phyloP scores from a whole-genome alignment of 441 rosid species.

The Omphalea diandra region DNA sequence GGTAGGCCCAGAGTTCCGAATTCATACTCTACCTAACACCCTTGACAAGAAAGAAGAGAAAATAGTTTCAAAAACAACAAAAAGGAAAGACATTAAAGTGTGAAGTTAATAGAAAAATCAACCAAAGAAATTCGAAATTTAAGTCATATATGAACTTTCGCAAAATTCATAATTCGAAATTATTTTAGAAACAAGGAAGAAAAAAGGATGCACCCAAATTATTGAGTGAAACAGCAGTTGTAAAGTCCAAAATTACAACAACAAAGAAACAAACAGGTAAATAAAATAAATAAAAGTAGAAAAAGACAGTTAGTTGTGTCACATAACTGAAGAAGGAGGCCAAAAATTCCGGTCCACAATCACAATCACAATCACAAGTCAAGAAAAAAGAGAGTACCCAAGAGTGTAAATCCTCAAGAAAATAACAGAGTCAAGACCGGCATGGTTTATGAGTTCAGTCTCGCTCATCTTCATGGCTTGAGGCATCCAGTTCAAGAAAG shows the following conservation, averaged over 20 bases:
- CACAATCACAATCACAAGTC: background rate
- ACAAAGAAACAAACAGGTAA: background rate
- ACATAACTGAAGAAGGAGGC: background rate
- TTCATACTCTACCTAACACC: background rate
- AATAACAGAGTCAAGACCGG: slow-evolving; percentile 94
- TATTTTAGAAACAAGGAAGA: background rate
- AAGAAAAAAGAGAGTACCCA: slow-evolving; percentile 46
- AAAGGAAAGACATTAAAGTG: no score
- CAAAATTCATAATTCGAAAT: background rate
- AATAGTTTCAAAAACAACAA: no score
- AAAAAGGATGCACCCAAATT: no score
- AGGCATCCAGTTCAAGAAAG: slow-evolving; percentile 99
- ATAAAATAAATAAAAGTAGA: background rate
- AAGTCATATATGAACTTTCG: background rate
- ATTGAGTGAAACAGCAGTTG: background rate
- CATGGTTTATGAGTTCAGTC: slow-evolving; percentile 73
- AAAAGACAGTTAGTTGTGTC: background rate
- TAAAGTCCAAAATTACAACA: background rate
- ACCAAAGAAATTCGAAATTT: no score
- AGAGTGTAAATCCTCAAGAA: slow-evolving; percentile 89
- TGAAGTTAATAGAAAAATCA: no score
- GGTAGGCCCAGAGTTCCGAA: background rate
- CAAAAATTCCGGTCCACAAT: no score
- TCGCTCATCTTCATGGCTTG: slow-evolving; percentile 89
- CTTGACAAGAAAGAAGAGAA: no score